phyloP scores from a whole-genome alignment of 2,329 filamentous ascomycete genomes.

The Pseudogymnoascus sp. region DNA sequence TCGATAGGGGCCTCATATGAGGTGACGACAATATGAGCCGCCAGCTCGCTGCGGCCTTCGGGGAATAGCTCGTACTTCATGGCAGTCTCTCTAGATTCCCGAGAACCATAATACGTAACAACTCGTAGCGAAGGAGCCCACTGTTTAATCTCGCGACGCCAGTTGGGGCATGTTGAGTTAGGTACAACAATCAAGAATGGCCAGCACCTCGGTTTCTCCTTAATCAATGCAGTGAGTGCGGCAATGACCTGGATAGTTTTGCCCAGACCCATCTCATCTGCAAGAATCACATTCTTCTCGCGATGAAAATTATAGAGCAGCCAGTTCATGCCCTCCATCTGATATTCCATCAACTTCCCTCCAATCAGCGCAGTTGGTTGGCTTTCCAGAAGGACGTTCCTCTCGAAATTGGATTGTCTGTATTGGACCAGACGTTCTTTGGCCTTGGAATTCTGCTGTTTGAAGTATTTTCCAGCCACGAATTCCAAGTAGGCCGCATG shows the following conservation, averaged over 20 bases:
- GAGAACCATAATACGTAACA: constrained; percentile 85
- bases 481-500: constrained; percentile 78
- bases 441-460: constrained; percentile 43
- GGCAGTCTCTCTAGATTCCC: constrained; percentile 65
- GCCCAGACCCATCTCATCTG: constrained; percentile 96
- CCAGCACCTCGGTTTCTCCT: constrained; percentile 64
- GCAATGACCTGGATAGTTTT: constrained; percentile 93
- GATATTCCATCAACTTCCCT: constrained; percentile 86
- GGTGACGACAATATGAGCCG: constrained; percentile 86
- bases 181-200: constrained; percentile 91
- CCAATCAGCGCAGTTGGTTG: constrained; percentile 70
- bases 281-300: constrained; percentile 78
- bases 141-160: constrained; percentile 89
- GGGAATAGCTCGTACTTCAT: constrained; percentile 83
- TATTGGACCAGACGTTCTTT: constrained; percentile 65
- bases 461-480: constrained; percentile 68
- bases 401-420: constrained; percentile 56
- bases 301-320: constrained; percentile 82
- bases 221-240: constrained; percentile 65
- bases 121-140: constrained; percentile 83
- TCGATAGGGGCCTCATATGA: constrained; percentile 88
- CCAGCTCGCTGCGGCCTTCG: constrained; percentile 54
- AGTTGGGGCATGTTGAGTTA: constrained; percentile 94
- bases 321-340: constrained; percentile 91
- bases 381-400: constrained; percentile 55